Percentiles rank a stretch among this genome's conserved stretches.
phyloP scores from a whole-genome alignment of 1,284 basidiomycete species.

The Trametes sp. region DNA sequence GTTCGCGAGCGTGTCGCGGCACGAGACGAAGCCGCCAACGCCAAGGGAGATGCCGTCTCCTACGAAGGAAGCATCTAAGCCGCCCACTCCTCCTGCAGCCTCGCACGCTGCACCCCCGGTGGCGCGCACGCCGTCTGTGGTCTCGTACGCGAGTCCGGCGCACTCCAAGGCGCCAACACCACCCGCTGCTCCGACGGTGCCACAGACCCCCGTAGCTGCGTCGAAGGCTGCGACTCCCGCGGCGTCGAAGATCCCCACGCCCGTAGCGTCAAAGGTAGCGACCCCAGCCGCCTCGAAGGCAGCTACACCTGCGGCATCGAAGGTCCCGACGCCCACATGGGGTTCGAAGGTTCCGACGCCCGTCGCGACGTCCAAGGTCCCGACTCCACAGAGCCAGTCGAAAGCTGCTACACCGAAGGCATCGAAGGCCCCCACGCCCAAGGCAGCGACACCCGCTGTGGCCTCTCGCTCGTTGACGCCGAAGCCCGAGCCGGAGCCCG shows the following conservation, averaged over 20 bases:
- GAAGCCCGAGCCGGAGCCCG: slow-evolving; percentile 18
- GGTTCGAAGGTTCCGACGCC: slow-evolving; percentile 37
- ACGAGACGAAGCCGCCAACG: slow-evolving; percentile 34
- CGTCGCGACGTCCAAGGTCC: slow-evolving; percentile 30
- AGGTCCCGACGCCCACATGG: slow-evolving; percentile 29
- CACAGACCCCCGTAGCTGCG: slow-evolving; percentile 26
- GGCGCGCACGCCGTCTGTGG: slow-evolving; percentile 28
- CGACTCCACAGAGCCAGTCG: slow-evolving; percentile 34
- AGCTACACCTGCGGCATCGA: slow-evolving; percentile 31
- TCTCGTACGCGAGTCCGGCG: slow-evolving; percentile 25
- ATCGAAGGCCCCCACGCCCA: slow-evolving; percentile 18
- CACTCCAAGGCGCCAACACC: slow-evolving; percentile 26
- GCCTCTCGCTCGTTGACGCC: slow-evolving; percentile 22
- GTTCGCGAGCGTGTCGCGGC: slow-evolving; percentile 29
- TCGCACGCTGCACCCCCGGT: slow-evolving; percentile 22
- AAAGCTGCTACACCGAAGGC: slow-evolving; percentile 34
- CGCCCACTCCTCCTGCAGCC: slow-evolving; percentile 25
- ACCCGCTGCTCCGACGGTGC: slow-evolving; percentile 17
- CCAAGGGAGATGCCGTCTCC: slow-evolving; percentile 30
- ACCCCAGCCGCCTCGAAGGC: slow-evolving; percentile 34
- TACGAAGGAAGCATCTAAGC: slow-evolving; percentile 29
- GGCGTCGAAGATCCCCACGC: slow-evolving; percentile 33
- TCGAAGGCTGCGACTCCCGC: slow-evolving; percentile 32
- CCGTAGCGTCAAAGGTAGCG: slow-evolving; percentile 28
- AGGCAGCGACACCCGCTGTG: slow-evolving; percentile 28